A percentile compares a stretch with the other conserved stretches of the same genome.
phyloP scores from a whole-genome alignment of 306 rosid genomes.

The Hylodesmum podocarpum region DNA sequence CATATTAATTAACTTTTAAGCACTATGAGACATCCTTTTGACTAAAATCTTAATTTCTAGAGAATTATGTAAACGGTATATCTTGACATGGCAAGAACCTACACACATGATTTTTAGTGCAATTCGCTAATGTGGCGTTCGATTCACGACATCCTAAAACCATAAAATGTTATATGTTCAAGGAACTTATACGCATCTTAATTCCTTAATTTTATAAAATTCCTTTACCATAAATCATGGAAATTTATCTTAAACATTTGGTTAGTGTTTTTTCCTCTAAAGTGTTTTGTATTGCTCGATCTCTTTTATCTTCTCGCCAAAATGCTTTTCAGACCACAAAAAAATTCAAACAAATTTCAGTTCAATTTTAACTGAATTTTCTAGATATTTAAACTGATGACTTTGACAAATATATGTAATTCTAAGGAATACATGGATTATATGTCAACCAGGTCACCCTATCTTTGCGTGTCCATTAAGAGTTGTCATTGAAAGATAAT shows the following conservation, averaged over 20 bases:
- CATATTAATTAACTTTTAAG: constrained; percentile 1
- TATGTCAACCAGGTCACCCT: background rate
- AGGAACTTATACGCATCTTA: too few relatives aligned
- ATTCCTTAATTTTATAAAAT: too few relatives aligned
- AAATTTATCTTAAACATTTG: too few relatives aligned
- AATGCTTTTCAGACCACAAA: background rate
- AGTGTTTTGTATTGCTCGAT: background rate
- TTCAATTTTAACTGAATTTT: background rate
- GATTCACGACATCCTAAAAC: too few relatives aligned
- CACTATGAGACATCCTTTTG: background rate
- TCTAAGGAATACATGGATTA: background rate
- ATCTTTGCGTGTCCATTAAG: background rate
- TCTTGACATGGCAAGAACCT: background rate
- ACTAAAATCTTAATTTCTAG: background rate
- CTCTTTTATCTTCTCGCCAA: background rate
- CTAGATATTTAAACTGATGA: background rate
- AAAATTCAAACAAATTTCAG: background rate
- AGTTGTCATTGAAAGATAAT: too few relatives aligned
- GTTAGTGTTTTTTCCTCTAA: background rate
- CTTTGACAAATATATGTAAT: background rate
- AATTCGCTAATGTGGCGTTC: too few relatives aligned
- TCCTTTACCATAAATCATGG: too few relatives aligned
- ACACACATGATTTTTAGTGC: background rate
- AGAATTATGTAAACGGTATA: background rate
- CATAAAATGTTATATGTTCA: too few relatives aligned